phyloP scores from a whole-genome alignment of 768 basidiomycete species.

The Termitomyces sp. region DNA sequence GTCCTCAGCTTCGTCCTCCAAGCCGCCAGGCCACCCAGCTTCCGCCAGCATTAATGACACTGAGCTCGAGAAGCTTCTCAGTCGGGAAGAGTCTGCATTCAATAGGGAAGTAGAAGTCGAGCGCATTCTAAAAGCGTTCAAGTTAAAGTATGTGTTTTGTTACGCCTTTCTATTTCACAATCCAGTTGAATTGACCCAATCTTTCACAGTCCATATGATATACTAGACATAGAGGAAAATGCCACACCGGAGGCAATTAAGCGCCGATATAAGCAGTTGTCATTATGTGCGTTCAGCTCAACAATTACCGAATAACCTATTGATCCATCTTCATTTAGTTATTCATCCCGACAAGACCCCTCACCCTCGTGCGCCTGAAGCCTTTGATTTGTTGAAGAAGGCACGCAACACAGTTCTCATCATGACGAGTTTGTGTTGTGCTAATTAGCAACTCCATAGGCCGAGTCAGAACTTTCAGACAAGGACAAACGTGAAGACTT shows the following conservation, averaged over 20 bases:
- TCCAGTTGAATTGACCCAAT: slow-evolving; percentile 10
- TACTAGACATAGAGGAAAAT: slow-evolving; percentile 74
- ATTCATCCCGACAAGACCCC: slow-evolving; percentile 99
- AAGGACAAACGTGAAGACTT: slow-evolving; percentile 77
- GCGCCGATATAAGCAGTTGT: slow-evolving; percentile 82
- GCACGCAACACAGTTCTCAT: slow-evolving; percentile 33
- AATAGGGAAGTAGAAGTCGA: slow-evolving; percentile 89
- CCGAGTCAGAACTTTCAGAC: slow-evolving; percentile 81
- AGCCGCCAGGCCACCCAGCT: slow-evolving; percentile 11
- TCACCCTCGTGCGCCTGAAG: slow-evolving; percentile 85
- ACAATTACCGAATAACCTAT: neutral
- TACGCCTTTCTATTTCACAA: neutral
- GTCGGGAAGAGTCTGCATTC: slow-evolving; percentile 79
- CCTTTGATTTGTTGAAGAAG: slow-evolving; percentile 94
- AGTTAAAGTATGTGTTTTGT: slow-evolving; percentile 75
- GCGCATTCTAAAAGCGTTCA: slow-evolving; percentile 92
- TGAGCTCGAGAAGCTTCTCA: slow-evolving; percentile 80
- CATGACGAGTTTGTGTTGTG: neutral
- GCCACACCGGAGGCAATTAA: slow-evolving; percentile 83
- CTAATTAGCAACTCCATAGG: slow-evolving; percentile 40
- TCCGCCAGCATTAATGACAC: slow-evolving; percentile 32
- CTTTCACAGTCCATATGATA: slow-evolving; percentile 80
- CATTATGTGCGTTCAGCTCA: slow-evolving; percentile 61
- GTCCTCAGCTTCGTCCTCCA: slow-evolving; percentile 26
- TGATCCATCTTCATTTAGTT: slow-evolving; percentile 44